A percentile compares a stretch with the other conserved stretches of the same genome.
These are phyloP conservation scores for Massarina eburnea DNA, from an alignment of 2,329 filamentous ascomycete genomes.

Conservation along the genomic window DNA sequence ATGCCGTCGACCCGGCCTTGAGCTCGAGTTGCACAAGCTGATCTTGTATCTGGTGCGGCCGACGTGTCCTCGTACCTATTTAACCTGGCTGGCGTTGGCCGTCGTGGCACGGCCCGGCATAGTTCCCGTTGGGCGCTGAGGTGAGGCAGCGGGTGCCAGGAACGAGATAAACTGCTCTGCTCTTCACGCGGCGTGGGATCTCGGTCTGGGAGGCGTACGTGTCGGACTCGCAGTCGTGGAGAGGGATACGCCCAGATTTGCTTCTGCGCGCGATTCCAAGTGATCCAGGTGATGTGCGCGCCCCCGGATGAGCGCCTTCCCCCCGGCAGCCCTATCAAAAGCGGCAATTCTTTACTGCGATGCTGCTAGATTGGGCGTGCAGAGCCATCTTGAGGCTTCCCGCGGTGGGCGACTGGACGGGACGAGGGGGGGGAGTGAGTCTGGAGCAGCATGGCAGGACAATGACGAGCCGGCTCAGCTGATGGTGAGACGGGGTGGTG, in stretches of 20 bases:
- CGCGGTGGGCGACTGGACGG: too few species aligned
- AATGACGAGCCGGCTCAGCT: constrained; percentile 3
- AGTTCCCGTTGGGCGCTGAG: constrained; percentile 6
- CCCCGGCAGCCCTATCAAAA: not conserved
- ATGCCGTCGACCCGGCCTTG: too few species aligned
- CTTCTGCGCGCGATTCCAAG: not conserved
- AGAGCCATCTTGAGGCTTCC: too few species aligned
- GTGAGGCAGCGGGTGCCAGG: constrained; percentile 1
- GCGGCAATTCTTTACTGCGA: not conserved
- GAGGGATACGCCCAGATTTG: not conserved
- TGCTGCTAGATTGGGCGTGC: not conserved
- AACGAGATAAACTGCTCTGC: not conserved
- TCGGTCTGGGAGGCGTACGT: constrained; percentile 21
- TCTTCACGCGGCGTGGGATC: not conserved
- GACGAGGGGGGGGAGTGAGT: too few species aligned
- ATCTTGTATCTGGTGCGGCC: not conserved
- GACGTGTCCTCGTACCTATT: not conserved
- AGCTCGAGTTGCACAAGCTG: too few species aligned
- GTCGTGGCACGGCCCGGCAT: constrained; percentile 4
- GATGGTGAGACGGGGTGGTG: not conserved
- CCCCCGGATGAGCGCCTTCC: not conserved
- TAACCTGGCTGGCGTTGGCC: constrained; percentile 1
- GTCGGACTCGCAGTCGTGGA: constrained; percentile 19
- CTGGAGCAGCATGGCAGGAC: too few species aligned
- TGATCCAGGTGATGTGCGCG: not conserved